phyloP scores from a whole-genome alignment of 352 stramenopile species.

The Pythium monospermum region DNA sequence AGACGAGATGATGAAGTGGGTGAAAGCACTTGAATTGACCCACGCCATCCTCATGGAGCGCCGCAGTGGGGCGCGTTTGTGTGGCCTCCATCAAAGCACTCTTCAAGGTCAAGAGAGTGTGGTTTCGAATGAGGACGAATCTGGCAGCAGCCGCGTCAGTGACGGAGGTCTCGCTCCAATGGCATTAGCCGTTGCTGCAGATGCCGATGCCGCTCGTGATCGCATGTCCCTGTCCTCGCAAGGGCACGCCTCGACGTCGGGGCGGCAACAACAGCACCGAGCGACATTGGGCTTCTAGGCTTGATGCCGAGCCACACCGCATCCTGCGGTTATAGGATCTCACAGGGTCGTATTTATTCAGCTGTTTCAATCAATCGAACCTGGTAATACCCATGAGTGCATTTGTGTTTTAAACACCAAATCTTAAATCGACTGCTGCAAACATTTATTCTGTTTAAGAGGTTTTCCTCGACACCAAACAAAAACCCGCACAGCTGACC shows the following conservation, averaged over 20 bases:
- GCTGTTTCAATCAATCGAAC: slow-evolving; percentile 21
- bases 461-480: neutral
- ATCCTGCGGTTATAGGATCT: slow-evolving; percentile 15
- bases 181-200: slow-evolving; percentile 8
- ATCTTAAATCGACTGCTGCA: slow-evolving; percentile 3
- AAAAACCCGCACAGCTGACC: no score
- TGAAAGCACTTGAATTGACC: slow-evolving; percentile 47
- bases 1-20: slow-evolving; percentile 71
- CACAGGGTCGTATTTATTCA: slow-evolving; percentile 30
- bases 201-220: neutral
- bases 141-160: slow-evolving; percentile 5
- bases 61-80: slow-evolving; percentile 6
- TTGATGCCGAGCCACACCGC: slow-evolving; percentile 2
- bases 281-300: slow-evolving; percentile 67
- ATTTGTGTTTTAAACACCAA: neutral
- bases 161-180: slow-evolving; percentile 9
- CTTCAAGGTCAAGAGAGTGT: slow-evolving; percentile 23
- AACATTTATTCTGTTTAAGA: neutral
- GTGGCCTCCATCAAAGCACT: slow-evolving; percentile 20
- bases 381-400: no score
- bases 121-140: slow-evolving; percentile 20
- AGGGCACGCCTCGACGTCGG: slow-evolving; percentile 19
- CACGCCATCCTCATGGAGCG: slow-evolving; percentile 49
- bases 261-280: slow-evolving; percentile 25
- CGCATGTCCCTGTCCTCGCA: slow-evolving; percentile 20